These are phyloP conservation scores for Teratosphaeria zuluensis DNA, from an alignment of 2,329 filamentous ascomycete species.

Conservation along the genomic window DNA sequence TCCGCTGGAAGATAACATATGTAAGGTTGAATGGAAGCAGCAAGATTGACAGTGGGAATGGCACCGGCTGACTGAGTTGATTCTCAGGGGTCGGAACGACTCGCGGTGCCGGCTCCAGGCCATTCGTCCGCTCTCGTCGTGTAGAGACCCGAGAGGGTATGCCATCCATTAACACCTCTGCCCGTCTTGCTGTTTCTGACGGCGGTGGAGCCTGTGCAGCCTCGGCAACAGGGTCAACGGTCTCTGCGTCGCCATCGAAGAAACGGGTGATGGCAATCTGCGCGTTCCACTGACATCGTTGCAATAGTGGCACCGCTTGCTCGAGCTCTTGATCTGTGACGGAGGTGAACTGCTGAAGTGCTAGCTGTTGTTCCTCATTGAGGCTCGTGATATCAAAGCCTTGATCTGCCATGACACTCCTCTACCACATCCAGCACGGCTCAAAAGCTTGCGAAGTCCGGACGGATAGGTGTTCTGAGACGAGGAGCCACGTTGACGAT, in stretches of 20 bases:
- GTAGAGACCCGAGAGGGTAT: slow-evolving; percentile 21
- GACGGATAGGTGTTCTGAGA: background rate
- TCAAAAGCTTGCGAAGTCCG: background rate
- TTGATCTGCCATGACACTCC: background rate
- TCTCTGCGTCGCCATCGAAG: slow-evolving; percentile 92
- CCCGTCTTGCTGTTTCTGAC: slow-evolving; percentile 51
- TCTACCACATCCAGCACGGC: background rate
- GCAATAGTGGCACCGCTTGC: slow-evolving; percentile 68
- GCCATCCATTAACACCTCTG: slow-evolving; percentile 59
- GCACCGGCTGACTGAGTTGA: slow-evolving; percentile 58
- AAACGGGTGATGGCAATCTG: slow-evolving; percentile 95
- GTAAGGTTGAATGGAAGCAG: slow-evolving; percentile 73
- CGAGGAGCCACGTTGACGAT: background rate
- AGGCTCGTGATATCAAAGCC: slow-evolving; percentile 3
- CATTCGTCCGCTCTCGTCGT: slow-evolving; percentile 23
- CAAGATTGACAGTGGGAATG: slow-evolving; percentile 66
- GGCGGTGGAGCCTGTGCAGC: slow-evolving; percentile 56
- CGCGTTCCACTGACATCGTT: slow-evolving; percentile 91
- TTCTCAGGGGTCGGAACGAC: slow-evolving; percentile 66
- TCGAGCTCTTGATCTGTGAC: slow-evolving; percentile 75
- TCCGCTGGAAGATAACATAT: slow-evolving; percentile 59
- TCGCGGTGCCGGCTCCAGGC: slow-evolving; percentile 64
- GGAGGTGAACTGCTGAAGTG: slow-evolving; percentile 77
- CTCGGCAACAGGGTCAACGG: slow-evolving; percentile 69
- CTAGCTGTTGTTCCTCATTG: slow-evolving; percentile 44